Conservation (phyloP, 1,284 basidiomycete genomes). For the Stereum hirsutum region DNA sequence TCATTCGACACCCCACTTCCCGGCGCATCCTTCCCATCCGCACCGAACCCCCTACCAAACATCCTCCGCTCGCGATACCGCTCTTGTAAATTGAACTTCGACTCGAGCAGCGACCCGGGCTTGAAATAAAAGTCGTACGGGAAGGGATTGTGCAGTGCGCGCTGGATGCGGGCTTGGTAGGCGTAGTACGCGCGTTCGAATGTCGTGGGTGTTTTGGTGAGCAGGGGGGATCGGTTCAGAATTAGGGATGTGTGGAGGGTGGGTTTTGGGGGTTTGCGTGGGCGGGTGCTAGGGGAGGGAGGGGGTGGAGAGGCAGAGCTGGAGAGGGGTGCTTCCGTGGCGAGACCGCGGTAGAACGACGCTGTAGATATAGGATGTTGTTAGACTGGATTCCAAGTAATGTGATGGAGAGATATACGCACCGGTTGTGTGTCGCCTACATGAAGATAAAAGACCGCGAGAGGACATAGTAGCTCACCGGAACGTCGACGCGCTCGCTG, state of each 20-base stretch:
- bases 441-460: conserved; percentile 23
- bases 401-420: background rate
- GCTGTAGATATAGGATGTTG: conserved; percentile 3
- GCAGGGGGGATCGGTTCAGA: conserved; percentile 77
- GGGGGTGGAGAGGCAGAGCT: background rate
- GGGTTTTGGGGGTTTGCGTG: conserved; percentile 14
- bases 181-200: conserved; percentile 84
- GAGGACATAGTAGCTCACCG: no score
- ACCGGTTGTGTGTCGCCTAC: conserved; percentile 16
- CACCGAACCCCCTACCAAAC: conserved; percentile 56
- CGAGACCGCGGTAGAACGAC: conserved; percentile 14
- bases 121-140: conserved; percentile 94
- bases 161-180: conserved; percentile 79
- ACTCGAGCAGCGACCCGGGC: conserved; percentile 81
- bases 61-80: conserved; percentile 57
- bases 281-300: conserved; percentile 8
- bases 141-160: conserved; percentile 84
- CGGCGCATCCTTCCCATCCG: conserved; percentile 10
- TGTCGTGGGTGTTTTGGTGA: conserved; percentile 68
- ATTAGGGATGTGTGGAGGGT: conserved; percentile 49
- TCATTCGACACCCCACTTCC: conserved; percentile 49
- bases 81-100: conserved; percentile 72
- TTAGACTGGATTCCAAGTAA: background rate
- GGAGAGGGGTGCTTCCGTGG: conserved; percentile 20
- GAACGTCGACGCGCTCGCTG: no score